phyloP scores from a whole-genome alignment of 176 grass and related monocot species.

The Triticum timopheevii region DNA sequence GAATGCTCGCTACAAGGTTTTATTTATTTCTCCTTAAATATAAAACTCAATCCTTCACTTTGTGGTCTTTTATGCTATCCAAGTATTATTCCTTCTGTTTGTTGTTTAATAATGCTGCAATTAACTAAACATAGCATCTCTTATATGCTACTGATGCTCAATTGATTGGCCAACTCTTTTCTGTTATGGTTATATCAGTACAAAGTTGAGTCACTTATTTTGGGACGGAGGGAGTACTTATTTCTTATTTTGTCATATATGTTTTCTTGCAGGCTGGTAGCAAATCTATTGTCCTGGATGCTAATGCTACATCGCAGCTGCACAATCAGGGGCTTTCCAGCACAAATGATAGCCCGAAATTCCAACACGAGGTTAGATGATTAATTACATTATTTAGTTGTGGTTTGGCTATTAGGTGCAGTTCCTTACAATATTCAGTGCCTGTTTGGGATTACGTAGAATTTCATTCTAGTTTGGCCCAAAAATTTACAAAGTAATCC shows the following conservation, averaged over 20 bases:
- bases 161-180: not conserved
- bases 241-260: not conserved
- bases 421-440: not conserved
- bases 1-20: slow-evolving; percentile 76
- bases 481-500: not conserved
- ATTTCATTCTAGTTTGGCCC: not conserved
- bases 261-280: slow-evolving; percentile 50
- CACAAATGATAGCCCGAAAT: slow-evolving; percentile 89
- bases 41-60: not conserved
- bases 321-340: slow-evolving; percentile 53
- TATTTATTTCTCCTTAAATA: not conserved
- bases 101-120: not conserved
- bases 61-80: not conserved
- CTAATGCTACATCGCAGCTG: slow-evolving; percentile 77
- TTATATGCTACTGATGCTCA: not conserved
- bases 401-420: not conserved
- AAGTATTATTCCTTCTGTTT: not conserved
- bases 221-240: too few species aligned
- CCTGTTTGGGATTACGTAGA: not conserved
- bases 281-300: slow-evolving; percentile 78
- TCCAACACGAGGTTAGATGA: slow-evolving; percentile 56
- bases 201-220: too few species aligned
- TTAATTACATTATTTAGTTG: not conserved
- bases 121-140: not conserved
- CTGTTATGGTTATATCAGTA: not conserved